Evolutionary conservation across 495 filamentous ascomycete genomes (phyloP).

Genomic region (Penicillium tannophilum): DNA sequence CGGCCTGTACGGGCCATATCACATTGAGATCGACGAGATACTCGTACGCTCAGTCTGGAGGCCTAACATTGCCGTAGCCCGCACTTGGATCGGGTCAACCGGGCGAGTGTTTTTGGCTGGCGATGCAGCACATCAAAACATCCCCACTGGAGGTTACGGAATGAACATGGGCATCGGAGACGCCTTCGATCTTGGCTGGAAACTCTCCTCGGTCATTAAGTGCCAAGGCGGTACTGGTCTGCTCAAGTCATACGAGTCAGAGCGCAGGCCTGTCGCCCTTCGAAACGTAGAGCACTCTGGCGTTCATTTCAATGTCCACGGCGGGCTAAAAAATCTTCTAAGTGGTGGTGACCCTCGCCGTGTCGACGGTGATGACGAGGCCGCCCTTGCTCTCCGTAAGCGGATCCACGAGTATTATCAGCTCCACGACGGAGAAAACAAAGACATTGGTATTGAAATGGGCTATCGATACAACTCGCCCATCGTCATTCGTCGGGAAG

Average conservation of each 20-base stretch:
- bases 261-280: conserved; percentile 19
- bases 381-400: conserved; percentile 1
- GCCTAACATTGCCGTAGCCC: conserved; percentile 28
- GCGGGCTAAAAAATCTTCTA: background rate
- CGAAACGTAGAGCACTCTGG: background rate
- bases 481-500: background rate
- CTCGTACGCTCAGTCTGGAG: conserved; percentile 10
- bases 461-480: conserved; percentile 13
- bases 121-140: conserved; percentile 43
- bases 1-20: conserved; percentile 8
- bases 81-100: conserved; percentile 12
- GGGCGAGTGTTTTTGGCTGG: conserved; percentile 53
- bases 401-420: conserved; percentile 9
- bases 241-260: conserved; percentile 27
- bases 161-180: conserved; percentile 39
- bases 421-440: conserved; percentile 16
- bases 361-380: conserved; percentile 7
- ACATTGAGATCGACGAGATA: conserved; percentile 31
- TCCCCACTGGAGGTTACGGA: conserved; percentile 32
- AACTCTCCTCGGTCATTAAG: conserved; percentile 24
- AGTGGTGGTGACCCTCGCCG: conserved; percentile 3
- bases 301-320: background rate
- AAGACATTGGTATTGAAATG: conserved; percentile 17
- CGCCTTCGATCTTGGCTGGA: conserved; percentile 34
- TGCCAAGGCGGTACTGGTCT: conserved; percentile 17